Percentiles rank a stretch among this genome's conserved stretches.
Evolutionary conservation across 257 asterid species (phyloP).

Genomic region (Parsonsia alboflavescens): DNA sequence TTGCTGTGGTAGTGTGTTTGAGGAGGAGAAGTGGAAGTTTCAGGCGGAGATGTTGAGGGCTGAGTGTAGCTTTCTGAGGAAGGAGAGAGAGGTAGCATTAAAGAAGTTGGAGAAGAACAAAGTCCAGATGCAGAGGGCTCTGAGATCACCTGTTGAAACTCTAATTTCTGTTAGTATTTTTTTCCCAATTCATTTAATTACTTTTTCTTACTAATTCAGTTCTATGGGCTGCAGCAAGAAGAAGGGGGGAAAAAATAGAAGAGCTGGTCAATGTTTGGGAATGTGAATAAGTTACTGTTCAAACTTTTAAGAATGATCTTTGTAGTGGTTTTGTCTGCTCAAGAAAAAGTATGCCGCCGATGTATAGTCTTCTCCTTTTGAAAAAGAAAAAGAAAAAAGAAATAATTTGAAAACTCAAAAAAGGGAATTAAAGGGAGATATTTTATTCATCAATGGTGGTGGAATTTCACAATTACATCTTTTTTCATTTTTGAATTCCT

Average conservation of each 20-base stretch:
- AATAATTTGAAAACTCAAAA: background rate
- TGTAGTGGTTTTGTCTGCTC: background rate
- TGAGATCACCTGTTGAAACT: slow-evolving; percentile 66
- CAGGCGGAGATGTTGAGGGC: slow-evolving; percentile 89
- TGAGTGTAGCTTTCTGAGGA: slow-evolving; percentile 66
- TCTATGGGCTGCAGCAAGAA: background rate
- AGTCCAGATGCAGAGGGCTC: slow-evolving; percentile 54
- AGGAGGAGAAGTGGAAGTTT: slow-evolving; percentile 75
- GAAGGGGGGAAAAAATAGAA: too few relatives aligned
- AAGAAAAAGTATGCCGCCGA: background rate
- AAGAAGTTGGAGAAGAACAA: slow-evolving; percentile 67
- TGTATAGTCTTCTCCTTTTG: background rate
- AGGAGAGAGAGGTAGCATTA: slow-evolving; percentile 69
- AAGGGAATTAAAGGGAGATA: background rate
- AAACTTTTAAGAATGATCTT: background rate
- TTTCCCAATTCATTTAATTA: background rate
- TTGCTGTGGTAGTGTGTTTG: slow-evolving; percentile 17
- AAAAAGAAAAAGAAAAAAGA: background rate
- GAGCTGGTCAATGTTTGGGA: background rate
- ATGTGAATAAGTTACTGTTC: background rate
- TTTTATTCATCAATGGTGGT: background rate
- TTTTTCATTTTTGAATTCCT: background rate
- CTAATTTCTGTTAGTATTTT: slow-evolving; percentile 58
- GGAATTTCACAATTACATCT: background rate
- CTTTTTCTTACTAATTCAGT: background rate